Conservation (phyloP, 176 grass and related monocot genomes). For the Echinochloa phyllopogon region DNA sequence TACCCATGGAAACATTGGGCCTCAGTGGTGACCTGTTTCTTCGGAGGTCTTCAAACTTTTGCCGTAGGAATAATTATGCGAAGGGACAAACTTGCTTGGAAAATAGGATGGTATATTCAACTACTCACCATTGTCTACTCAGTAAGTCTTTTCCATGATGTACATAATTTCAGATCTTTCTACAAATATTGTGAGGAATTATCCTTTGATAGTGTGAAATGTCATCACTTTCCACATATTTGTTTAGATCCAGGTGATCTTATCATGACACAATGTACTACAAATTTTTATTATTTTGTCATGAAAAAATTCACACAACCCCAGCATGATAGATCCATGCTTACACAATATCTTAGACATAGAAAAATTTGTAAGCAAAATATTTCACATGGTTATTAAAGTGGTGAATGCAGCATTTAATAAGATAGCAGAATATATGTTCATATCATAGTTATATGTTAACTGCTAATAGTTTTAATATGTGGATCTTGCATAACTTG, state of each 20-base stretch:
- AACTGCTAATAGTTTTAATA: too few species aligned
- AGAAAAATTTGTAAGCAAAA: too few species aligned
- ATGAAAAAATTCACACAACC: too few species aligned
- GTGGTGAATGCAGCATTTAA: too few species aligned
- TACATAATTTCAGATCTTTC: neutral
- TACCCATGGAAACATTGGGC: slow-evolving; percentile 26
- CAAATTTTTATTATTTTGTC: too few species aligned
- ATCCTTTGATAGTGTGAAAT: neutral
- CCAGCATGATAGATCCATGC: too few species aligned
- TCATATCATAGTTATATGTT: too few species aligned
- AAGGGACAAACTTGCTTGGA: neutral
- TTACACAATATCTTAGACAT: too few species aligned
- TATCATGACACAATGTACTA: neutral
- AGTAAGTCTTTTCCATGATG: neutral
- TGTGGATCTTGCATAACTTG: too few species aligned
- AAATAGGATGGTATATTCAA: slow-evolving; percentile 26
- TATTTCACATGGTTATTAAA: too few species aligned
- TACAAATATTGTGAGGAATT: neutral
- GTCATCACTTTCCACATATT: neutral
- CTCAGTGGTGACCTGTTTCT: neutral
- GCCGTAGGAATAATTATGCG: neutral
- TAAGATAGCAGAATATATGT: too few species aligned
- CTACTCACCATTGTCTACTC: neutral
- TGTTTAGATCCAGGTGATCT: neutral
- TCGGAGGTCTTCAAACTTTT: slow-evolving; percentile 11